phyloP scores from a whole-genome alignment of 345 rosid genomes.

The Durio zibethinus region DNA sequence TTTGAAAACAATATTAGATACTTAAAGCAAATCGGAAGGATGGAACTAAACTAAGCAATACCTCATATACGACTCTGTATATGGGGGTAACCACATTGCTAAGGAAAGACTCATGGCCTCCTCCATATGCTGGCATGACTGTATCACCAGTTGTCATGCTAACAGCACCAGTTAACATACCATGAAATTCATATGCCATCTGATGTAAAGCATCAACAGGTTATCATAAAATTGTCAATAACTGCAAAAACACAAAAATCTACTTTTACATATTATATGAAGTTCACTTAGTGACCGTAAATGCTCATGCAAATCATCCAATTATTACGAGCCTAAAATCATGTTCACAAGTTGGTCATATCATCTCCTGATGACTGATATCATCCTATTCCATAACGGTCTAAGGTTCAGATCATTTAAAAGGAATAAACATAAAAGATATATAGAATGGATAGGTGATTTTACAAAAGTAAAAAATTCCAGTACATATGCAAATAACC shows the following conservation, averaged over 20 bases:
- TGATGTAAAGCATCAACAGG: slow-evolving; percentile 28
- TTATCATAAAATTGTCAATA: background rate
- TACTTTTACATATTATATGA: background rate
- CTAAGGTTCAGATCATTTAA: background rate
- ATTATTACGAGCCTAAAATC: background rate
- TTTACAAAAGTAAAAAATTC: background rate
- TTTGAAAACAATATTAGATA: slow-evolving; percentile 23
- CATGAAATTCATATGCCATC: slow-evolving; percentile 93
- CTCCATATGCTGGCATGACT: slow-evolving; percentile 59
- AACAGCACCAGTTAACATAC: slow-evolving; percentile 53
- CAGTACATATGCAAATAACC: background rate
- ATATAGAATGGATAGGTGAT: background rate
- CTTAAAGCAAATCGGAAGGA: slow-evolving; percentile 8
- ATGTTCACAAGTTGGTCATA: background rate
- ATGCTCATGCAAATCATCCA: background rate
- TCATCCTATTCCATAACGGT: background rate
- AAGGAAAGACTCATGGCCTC: slow-evolving; percentile 68
- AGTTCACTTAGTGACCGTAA: background rate
- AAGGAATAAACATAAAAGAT: background rate
- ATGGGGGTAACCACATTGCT: slow-evolving; percentile 75
- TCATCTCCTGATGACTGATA: background rate
- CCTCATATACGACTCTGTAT: slow-evolving; percentile 62
- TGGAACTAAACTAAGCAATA: slow-evolving; percentile 25
- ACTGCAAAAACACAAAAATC: background rate
- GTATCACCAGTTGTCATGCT: slow-evolving; percentile 58